Base-by-base conservation (phyloP, 2,329 filamentous ascomycete species). In the Zymoseptoria passerinii region DNA sequence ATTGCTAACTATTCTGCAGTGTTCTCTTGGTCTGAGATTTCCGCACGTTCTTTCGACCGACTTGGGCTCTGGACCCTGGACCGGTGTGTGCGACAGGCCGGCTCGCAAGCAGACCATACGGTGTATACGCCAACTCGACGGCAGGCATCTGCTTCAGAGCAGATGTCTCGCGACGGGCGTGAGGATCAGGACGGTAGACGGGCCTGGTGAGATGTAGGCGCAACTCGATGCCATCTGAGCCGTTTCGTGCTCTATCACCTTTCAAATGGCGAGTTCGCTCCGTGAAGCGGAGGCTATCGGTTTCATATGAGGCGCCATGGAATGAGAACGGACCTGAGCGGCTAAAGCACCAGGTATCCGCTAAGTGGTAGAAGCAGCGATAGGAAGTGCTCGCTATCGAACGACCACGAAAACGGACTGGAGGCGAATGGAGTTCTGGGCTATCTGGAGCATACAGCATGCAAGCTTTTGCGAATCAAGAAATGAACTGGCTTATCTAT, bases 21-120 rank as follows among this genome's bases (percentile, higher is more conserved):
- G 60, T 62, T 49, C 52, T 62, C 16, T 51, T 62, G 44, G 60
- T 62, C n/a, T 62, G 60, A 62, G 27, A 48, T 48, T 16, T 19
- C 23, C 2, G 23, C 23, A 44, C 5, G 35, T 16, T 6, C 7
- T 13, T n/a, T 44, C 35, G 13, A 44, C 35, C 7, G 35, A 44
- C 6, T 16, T 44, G 13, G 35, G 10, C 16, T 44, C 35, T 44
- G 35, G 13, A 7, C 13, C n/a, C 35, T n/a, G 35, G 35, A 40
- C 9, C 35, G 1, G 35, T n/a, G 9, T n/a, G 13, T 7, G 35
- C 35, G 16, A 7, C 35, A 16, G 35, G 35, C 35, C 35, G 16
- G 16, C 13, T 44, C 35, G n/a, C 16, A 16, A 13, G 35, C 35
- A 40, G 10, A 10, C 10, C 5, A 16, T 5, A n/a, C 9, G 10